These are phyloP conservation scores for Quambalaria eucalypti DNA, from an alignment of 1,284 basidiomycete species.

Conservation along the genomic window DNA sequence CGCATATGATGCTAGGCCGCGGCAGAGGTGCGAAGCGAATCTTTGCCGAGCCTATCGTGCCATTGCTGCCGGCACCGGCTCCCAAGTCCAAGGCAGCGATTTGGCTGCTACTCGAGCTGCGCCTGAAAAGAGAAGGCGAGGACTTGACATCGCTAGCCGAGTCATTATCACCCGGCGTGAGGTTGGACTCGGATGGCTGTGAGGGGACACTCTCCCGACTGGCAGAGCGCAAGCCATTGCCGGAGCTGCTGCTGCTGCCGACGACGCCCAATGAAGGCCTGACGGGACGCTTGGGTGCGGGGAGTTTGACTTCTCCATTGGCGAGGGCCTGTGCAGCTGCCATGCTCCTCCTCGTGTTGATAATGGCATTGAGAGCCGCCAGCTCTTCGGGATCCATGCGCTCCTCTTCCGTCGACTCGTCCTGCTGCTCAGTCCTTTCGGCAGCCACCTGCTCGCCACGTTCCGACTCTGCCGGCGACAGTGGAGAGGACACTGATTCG, in stretches of 20 bases:
- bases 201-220: background rate
- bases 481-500: background rate
- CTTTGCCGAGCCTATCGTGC: background rate
- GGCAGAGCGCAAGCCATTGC: background rate
- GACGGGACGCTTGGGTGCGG: background rate
- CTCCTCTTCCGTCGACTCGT: conserved; percentile 9
- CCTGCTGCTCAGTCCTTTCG: conserved; percentile 1
- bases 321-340: conserved; percentile 40
- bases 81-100: background rate
- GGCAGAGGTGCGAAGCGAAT: conserved; percentile 32
- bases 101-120: background rate
- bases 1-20: conserved; percentile 3
- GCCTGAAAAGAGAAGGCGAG: background rate
- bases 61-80: background rate
- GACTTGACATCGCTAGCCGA: background rate
- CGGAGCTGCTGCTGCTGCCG: background rate
- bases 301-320: conserved; percentile 20
- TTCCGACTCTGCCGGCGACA: too few species aligned
- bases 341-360: conserved; percentile 44
- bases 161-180: background rate
- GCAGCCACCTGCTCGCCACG: background rate
- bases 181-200: background rate
- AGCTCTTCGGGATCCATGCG: conserved; percentile 42
- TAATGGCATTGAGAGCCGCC: conserved; percentile 44
- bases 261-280: background rate